A percentile compares a stretch with the other conserved stretches of the same genome.
Conservation (phyloP, 2,329 filamentous ascomycete species). For the Epichloe scottii region DNA sequence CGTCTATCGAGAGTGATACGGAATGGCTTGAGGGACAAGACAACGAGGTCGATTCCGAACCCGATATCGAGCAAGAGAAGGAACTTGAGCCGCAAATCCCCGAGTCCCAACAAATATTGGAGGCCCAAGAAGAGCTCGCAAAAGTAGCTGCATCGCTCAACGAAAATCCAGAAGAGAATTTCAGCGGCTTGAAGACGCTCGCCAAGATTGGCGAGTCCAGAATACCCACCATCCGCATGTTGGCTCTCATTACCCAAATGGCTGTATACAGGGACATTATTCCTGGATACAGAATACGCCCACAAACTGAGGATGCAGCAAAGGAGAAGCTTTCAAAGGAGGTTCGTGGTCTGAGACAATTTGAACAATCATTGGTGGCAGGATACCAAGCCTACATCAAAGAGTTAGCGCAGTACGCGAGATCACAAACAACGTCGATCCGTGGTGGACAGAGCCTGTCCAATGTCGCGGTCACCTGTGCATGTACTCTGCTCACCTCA, state of each 20-base stretch:
- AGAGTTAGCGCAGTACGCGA: slow-evolving; percentile 56
- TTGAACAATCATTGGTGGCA: slow-evolving; percentile 75
- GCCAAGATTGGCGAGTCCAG: slow-evolving; percentile 59
- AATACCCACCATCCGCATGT: slow-evolving; percentile 66
- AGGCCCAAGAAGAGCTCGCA: slow-evolving; percentile 87
- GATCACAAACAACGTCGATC: slow-evolving; percentile 32
- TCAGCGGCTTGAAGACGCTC: slow-evolving; percentile 64
- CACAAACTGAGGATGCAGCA: slow-evolving; percentile 60
- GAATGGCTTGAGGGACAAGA: slow-evolving; percentile 52
- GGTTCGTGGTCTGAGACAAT: slow-evolving; percentile 66
- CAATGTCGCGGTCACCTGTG: slow-evolving; percentile 71
- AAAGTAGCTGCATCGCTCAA: slow-evolving; percentile 70
- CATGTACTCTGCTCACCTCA: slow-evolving; percentile 64
- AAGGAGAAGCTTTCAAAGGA: slow-evolving; percentile 83
- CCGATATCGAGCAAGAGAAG: slow-evolving; percentile 27
- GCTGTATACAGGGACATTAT: slow-evolving; percentile 93
- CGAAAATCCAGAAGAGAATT: slow-evolving; percentile 86
- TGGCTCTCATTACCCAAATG: slow-evolving; percentile 76
- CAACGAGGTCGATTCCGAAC: slow-evolving; percentile 36
- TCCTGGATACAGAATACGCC: slow-evolving; percentile 87
- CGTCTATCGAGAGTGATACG: slow-evolving; percentile 44
- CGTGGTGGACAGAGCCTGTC: slow-evolving; percentile 40
- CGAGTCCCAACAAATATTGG: slow-evolving; percentile 64
- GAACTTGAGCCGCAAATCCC: slow-evolving; percentile 53
- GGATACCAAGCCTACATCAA: slow-evolving; percentile 80